phyloP scores from a whole-genome alignment of 768 basidiomycete genomes.

The Trametes sanguinea region DNA sequence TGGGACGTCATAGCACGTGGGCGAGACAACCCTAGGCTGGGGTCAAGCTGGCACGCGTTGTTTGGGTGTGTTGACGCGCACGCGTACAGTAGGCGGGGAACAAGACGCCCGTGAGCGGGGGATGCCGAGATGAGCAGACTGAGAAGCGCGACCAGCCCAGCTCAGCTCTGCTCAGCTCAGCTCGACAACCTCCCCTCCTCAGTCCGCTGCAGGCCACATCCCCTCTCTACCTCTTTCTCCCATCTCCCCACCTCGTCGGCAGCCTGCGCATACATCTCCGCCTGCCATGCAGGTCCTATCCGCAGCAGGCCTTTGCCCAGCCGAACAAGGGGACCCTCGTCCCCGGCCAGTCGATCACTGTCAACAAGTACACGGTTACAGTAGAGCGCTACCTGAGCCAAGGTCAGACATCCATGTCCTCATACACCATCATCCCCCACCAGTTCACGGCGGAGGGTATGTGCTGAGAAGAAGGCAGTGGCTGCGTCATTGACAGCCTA shows the following conservation, averaged over 20 bases:
- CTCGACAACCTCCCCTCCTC: slow-evolving; percentile 11
- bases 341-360: slow-evolving; percentile 84
- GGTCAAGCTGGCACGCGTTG: slow-evolving; percentile 13
- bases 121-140: slow-evolving; percentile 1
- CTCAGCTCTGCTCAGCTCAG: slow-evolving; percentile 13
- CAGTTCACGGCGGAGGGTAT: slow-evolving; percentile 8
- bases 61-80: slow-evolving; percentile 14
- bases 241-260: not conserved
- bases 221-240: slow-evolving; percentile 2
- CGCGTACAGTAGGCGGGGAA: not conserved
- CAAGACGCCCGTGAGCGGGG: slow-evolving; percentile 6
- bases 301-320: slow-evolving; percentile 40
- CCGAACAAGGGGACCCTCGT: slow-evolving; percentile 67
- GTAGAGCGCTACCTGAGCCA: slow-evolving; percentile 96
- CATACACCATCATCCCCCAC: slow-evolving; percentile 11
- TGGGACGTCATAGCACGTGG: slow-evolving; percentile 12
- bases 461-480: not conserved
- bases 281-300: slow-evolving; percentile 49
- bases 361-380: slow-evolving; percentile 87
- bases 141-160: not conserved
- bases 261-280: slow-evolving; percentile 9
- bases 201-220: no score
- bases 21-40: slow-evolving; percentile 4
- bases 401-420: slow-evolving; percentile 50
- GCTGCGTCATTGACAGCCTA: not conserved